Percentiles rank a stretch among this genome's conserved stretches.
Evolutionary conservation across 2,329 filamentous ascomycete species (phyloP).

Genomic region (Venturia effusa): DNA sequence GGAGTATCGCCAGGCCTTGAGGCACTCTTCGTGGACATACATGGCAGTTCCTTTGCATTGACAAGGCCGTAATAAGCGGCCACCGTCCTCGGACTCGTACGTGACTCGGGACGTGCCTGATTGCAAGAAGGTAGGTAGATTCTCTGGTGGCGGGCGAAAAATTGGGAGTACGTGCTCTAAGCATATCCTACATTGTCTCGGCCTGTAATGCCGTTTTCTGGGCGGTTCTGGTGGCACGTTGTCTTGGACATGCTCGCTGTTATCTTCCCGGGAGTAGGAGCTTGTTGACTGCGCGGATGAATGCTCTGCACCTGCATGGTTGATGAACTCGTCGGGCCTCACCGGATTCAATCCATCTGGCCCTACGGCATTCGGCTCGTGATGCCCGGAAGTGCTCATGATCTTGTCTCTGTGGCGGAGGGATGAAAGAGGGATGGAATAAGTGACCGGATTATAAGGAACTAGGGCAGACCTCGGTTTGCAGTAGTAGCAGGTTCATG

Average conservation of each 20-base stretch:
- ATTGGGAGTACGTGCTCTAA: constrained; percentile 59
- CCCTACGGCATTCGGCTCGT: neutral
- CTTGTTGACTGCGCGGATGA: constrained; percentile 3
- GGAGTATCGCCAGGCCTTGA: constrained; percentile 70
- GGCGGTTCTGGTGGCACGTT: constrained; percentile 15
- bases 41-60: constrained; percentile 86
- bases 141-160: constrained; percentile 43
- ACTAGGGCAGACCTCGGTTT: too few relatives aligned
- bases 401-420: neutral
- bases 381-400: neutral
- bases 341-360: neutral
- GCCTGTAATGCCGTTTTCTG: constrained; percentile 46
- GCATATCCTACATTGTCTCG: constrained; percentile 81
- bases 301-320: neutral
- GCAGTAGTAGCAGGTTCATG: neutral
- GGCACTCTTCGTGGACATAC: constrained; percentile 88
- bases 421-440: neutral
- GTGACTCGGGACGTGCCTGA: constrained; percentile 42
- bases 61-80: constrained; percentile 78
- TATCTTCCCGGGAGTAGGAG: neutral
- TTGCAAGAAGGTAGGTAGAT: constrained; percentile 46
- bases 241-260: neutral
- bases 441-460: too few relatives aligned
- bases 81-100: constrained; percentile 67
- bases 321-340: neutral